phyloP scores from a whole-genome alignment of 306 rosid species.

The Cicer bijugum region DNA sequence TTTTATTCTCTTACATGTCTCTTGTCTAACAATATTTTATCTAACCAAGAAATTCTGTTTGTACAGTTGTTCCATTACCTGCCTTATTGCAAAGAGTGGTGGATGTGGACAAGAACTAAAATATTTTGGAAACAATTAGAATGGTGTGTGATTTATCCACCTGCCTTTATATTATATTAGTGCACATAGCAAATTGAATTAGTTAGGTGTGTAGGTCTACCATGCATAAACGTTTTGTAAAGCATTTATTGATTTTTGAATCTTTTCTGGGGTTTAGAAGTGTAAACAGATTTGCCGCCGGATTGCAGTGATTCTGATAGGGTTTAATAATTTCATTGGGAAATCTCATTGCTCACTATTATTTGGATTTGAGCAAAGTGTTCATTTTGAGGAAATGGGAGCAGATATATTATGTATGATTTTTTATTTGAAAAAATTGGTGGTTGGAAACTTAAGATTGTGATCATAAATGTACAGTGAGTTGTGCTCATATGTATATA shows the following conservation, averaged over 20 bases:
- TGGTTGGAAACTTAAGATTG: not conserved
- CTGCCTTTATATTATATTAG: conserved; percentile 7
- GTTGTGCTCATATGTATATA: not conserved
- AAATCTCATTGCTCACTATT: not conserved
- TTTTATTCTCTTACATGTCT: not conserved
- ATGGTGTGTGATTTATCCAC: conserved; percentile 37
- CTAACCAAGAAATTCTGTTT: conserved; percentile 42
- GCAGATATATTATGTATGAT: not conserved
- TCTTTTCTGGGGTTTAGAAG: conserved; percentile 34
- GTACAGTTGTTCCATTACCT: conserved; percentile 44
- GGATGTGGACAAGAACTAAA: conserved; percentile 36
- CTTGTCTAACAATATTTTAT: conserved; percentile 6
- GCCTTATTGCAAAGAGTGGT: conserved; percentile 31
- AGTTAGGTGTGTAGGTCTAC: conserved; percentile 40
- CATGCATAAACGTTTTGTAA: conserved; percentile 36
- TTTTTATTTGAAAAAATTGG: not conserved
- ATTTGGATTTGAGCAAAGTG: conserved; percentile 19
- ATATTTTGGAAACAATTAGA: conserved; percentile 20
- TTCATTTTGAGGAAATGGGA: conserved; percentile 20
- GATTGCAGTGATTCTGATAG: conserved; percentile 20
- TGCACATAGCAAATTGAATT: conserved; percentile 39
- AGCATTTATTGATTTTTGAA: conserved; percentile 35
- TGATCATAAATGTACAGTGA: not conserved
- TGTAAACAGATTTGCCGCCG: not conserved
- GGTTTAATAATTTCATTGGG: conserved; percentile 2